Evolutionary conservation across 208 protist species (phyloP), one percentile per base, ranked within the genome.

Genomic region (Leishmania turanica): DNA sequence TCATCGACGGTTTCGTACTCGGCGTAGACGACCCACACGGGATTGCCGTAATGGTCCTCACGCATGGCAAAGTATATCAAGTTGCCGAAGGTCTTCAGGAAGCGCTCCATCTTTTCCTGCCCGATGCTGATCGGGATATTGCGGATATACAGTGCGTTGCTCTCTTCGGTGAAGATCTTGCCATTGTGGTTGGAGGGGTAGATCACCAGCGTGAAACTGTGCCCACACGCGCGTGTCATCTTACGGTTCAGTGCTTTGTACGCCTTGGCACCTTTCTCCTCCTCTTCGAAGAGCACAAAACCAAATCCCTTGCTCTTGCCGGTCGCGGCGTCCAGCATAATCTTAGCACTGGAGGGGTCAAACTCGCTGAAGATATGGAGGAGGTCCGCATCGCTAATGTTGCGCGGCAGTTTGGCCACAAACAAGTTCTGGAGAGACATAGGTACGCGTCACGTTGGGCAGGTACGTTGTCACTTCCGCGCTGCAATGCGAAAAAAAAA

Each of bases 221-320:
- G 88, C 1, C 88, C 82, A 60, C 86, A 88, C 0, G 85, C 81
- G 2, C 78, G 81, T 7, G 83, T 84, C 81, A 83, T 86, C 81
- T 86, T 93, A 3, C 86, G 86, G 78, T 96, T 93, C 56, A 96
- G 79, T 2, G 83, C 85, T 45, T 90, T 75, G 78, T 95, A 91
- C 9, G 93, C 95, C 65, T 85, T 88, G 21, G 87, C 76, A 17
- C 98, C 98, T 13, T 86, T 88, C 53, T 98, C 96, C 65, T 93
- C 87, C 6, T 84, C 87, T 27, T 96, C 89, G 83, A 99, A 99
- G 76, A 98, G 96, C 24, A 99, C 97, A 84, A 99, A 99, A 75
- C 97, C 99, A 81, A 99, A 99, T 51, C 98, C 95, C 62, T 95
- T 93, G 74, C 90, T 96, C 65, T 92, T 94, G 19, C 96, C 97